phyloP scores from a whole-genome alignment of 305 asterid species.

The Fraxinus velutina region DNA sequence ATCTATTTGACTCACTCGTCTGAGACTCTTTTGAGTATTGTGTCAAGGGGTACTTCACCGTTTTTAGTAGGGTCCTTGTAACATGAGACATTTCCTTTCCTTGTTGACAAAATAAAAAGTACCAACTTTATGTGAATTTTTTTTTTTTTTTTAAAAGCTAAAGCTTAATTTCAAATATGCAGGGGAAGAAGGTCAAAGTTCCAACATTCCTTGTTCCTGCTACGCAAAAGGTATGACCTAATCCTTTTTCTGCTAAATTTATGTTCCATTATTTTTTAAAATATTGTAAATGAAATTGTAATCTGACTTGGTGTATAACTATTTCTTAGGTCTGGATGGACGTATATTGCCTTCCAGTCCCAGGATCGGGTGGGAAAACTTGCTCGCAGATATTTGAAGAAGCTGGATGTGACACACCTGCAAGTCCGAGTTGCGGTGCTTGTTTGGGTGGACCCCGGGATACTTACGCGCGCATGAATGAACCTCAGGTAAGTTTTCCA shows the following conservation, averaged over 20 bases:
- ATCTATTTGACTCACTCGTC: background rate
- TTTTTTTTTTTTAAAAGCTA: background rate
- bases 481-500: constrained; percentile 60
- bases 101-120: background rate
- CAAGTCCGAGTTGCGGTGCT: constrained; percentile 92
- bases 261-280: background rate
- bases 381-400: constrained; percentile 91
- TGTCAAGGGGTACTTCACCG: background rate
- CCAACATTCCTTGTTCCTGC: constrained; percentile 94
- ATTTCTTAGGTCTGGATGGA: constrained; percentile 86
- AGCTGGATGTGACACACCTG: constrained; percentile 92
- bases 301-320: background rate
- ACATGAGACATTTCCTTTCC: background rate
- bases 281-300: background rate
- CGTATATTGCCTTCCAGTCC: constrained; percentile 65
- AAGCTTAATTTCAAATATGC: constrained; percentile 21
- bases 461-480: constrained; percentile 89
- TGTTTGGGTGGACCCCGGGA: constrained; percentile 88
- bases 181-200: constrained; percentile 93
- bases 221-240: constrained; percentile 69
- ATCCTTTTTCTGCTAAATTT: constrained; percentile 2
- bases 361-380: constrained; percentile 86
- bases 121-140: background rate
- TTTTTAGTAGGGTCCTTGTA: background rate
- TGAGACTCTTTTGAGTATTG: background rate